Conservation (phyloP, 2,329 filamentous ascomycete species). For the Penicillium sp. region DNA sequence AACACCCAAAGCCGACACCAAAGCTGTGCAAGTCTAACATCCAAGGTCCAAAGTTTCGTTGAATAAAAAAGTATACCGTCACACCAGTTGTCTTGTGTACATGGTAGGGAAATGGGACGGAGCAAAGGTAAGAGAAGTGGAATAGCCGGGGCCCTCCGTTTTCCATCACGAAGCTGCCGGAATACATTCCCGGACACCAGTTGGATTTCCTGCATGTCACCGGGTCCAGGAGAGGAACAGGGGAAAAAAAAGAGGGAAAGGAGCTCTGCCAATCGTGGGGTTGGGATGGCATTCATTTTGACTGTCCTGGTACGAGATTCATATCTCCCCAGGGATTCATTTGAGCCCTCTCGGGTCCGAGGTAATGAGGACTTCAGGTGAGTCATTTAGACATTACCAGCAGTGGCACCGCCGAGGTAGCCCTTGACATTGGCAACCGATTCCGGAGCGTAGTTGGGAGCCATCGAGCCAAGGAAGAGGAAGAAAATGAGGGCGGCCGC, state of each 20-base stretch:
- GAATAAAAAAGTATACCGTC: slow-evolving; percentile 10
- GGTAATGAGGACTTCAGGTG: no score
- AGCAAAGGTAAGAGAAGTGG: slow-evolving; percentile 13
- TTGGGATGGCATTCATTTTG: background rate
- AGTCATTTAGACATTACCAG: slow-evolving; percentile 25
- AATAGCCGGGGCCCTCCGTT: slow-evolving; percentile 10
- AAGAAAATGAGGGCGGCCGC: slow-evolving; percentile 61
- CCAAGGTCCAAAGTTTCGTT: slow-evolving; percentile 20
- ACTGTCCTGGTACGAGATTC: no score
- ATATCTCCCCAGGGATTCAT: no score
- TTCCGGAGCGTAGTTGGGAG: slow-evolving; percentile 47
- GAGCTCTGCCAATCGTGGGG: background rate
- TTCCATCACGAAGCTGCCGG: slow-evolving; percentile 9
- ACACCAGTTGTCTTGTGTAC: slow-evolving; percentile 9
- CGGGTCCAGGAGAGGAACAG: slow-evolving; percentile 16
- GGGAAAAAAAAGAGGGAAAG: background rate
- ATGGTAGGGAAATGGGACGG: slow-evolving; percentile 12
- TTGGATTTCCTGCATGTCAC: slow-evolving; percentile 36
- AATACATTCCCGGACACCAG: slow-evolving; percentile 19
- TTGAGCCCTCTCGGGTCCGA: no score
- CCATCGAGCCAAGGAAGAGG: slow-evolving; percentile 59
- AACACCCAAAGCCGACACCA: slow-evolving; percentile 20
- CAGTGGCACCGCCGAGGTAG: slow-evolving; percentile 32
- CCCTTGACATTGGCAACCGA: slow-evolving; percentile 33
- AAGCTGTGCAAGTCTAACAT: slow-evolving; percentile 25